Evolutionary conservation across 352 stramenopile species (phyloP).

Genomic region (Plasmopara muralis): DNA sequence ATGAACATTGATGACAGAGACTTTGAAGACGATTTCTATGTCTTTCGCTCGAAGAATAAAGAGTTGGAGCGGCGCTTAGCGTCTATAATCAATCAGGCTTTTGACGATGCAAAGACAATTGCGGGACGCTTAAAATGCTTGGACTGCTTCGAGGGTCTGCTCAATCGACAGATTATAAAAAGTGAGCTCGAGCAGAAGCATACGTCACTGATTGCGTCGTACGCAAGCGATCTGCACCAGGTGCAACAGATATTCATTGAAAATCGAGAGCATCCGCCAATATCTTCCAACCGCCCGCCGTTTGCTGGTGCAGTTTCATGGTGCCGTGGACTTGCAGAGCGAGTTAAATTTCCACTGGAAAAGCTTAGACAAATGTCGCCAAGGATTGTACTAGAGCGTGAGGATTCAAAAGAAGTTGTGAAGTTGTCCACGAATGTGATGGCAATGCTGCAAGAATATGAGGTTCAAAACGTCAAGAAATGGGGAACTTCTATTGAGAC

Average conservation of each 20-base stretch:
- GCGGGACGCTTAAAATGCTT: conserved; percentile 86
- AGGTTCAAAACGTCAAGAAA: conserved; percentile 77
- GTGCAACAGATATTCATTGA: conserved; percentile 90
- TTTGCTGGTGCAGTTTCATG: conserved; percentile 89
- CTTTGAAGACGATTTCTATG: conserved; percentile 91
- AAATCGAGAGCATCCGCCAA: conserved; percentile 75
- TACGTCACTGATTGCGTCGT: conserved; percentile 67
- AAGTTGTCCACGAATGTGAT: conserved; percentile 88
- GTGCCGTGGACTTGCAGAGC: conserved; percentile 78
- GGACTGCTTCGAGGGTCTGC: conserved; percentile 86
- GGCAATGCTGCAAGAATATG: conserved; percentile 74
- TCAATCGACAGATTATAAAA: conserved; percentile 79
- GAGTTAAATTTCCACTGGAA: conserved; percentile 86
- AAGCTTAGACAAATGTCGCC: conserved; percentile 79
- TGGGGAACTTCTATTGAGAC: conserved; percentile 77
- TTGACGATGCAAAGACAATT: conserved; percentile 89
- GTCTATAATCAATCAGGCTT: conserved; percentile 88
- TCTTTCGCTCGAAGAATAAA: conserved; percentile 84
- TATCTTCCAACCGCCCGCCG: conserved; percentile 84
- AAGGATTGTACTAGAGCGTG: conserved; percentile 75
- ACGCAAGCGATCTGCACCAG: conserved; percentile 68
- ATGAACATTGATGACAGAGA: conserved; percentile 86
- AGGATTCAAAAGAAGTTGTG: conserved; percentile 86
- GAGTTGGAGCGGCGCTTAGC: conserved; percentile 83
- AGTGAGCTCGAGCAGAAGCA: conserved; percentile 88